Base-by-base conservation (phyloP, 805 yeast species). In the Candida taoyuanica region DNA sequence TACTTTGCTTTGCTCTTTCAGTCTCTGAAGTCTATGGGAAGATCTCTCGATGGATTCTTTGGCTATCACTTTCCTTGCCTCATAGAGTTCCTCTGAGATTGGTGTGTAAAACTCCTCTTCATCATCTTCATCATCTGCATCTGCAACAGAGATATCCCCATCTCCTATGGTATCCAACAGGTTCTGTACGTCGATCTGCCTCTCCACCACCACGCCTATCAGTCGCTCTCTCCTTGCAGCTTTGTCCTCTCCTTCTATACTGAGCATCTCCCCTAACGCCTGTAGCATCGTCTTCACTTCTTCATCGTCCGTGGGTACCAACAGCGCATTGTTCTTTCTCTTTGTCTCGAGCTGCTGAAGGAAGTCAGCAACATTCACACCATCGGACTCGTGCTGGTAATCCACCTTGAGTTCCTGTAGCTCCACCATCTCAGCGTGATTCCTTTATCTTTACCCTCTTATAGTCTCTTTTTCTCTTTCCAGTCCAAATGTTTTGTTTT, bases 41-140 rank as follows among this genome's bases (percentile, higher is more conserved):
- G 91, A 73, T 16, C 58, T 58, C 1, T 38, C 30, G 3, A 83
- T 48, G 0, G 95, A 81, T 39, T 60, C 62, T 5, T 59, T 43
- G 0, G 87, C 72, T 0, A 89, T 65, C 3, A 47, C 43, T 26
- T 61, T 56, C 36, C 98, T 68, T 0, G 76, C 70, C 2, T 67
- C 62, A 7, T 70, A 60, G 8, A 89, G 58, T 5, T 67, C 73
- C 4, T 61, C 63, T 0, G 73, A 59, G 0, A 94, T 96, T 0
- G 94, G 95, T 0, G 96, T 87, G 52, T 78, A 87, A 53, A 83
- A 88, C 43, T 87, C 95, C 35, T 81, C 94, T 12, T 85, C 81
- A 8, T 77, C 81, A 1, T 69, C 78, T 3, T 64, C 75, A 1
- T 61, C 70, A 1, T 59, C 72, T 6, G 56, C 66, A 2, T 44